Base-by-base conservation (phyloP, 2,329 filamentous ascomycete genomes). In the Beauveria pseudobassiana region DNA sequence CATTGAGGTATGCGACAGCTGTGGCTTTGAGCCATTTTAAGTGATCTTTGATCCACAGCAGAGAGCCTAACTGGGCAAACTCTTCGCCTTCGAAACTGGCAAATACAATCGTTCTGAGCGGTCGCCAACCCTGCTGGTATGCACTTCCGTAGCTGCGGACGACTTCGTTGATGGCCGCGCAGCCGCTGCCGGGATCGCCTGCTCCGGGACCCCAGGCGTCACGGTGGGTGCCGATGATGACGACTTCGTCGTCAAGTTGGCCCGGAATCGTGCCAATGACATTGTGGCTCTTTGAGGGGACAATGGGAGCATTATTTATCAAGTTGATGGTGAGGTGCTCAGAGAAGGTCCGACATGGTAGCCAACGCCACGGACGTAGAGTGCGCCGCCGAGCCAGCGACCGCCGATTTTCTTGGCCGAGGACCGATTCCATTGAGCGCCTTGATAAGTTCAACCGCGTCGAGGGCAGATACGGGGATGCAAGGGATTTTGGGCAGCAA, bases 151-250 rank as follows among this genome's bases (percentile, higher is more conserved):
- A 89, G 12, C 86, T 86, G 53, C 87, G 82, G 49, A 90, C 82
- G 2, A 93, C 82, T 68, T 95, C 90, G 55, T 91, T 89, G 18
- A 95, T 75, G 1, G 87, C 84, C 1, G 91, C 88, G 9, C 87
- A 90, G 56, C 91, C 91, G 63, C 87, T 90, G 74, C 93, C 93
- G 0, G 91, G 91, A 66, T 95, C 90, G 3, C 83, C 89, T n/a
- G 91, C 90, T n/a, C 91, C 90, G 51, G 88, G 84, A 71, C 92
- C 87, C 90, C 90, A 93, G 0, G 90, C 88, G 72, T 95, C 91
- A 28, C 90, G 83, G 69, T 95, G 91, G 67, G 93, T 95, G 5
- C 91, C 90, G 59, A 93, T 77, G 5, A 71, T 68, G 10, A 96
- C 79, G 40, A 95, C 90, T 68, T 93, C 90, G 63, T 93, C 88